Conservation (phyloP, 1,284 basidiomycete genomes). For the Cutaneotrichosporon spelunceum region DNA sequence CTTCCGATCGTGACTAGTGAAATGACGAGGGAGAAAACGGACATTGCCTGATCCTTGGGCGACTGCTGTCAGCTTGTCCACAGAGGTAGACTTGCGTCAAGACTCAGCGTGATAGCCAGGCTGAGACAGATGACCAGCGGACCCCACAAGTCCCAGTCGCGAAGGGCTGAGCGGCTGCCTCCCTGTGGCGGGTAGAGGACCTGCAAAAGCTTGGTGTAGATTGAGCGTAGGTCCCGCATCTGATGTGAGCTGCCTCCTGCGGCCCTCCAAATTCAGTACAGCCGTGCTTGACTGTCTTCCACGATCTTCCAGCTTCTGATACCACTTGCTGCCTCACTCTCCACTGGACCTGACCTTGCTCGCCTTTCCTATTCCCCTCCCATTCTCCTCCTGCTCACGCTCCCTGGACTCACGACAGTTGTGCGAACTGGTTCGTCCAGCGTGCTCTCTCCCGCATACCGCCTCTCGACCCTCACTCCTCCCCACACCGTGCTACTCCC, state of each 20-base stretch:
- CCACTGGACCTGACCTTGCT: no score
- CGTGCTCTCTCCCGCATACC: slow-evolving; percentile 76
- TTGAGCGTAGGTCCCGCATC: slow-evolving; percentile 81
- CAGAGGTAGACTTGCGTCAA: slow-evolving; percentile 64
- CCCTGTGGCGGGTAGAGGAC: slow-evolving; percentile 79
- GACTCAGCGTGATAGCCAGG: slow-evolving; percentile 79
- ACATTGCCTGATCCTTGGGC: slow-evolving; percentile 73
- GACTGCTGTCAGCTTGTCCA: slow-evolving; percentile 58
- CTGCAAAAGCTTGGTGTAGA: slow-evolving; percentile 86
- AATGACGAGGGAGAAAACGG: slow-evolving; percentile 86
- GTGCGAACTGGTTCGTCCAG: slow-evolving; percentile 84
- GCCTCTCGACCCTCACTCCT: slow-evolving; percentile 80
- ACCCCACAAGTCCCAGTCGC: slow-evolving; percentile 96
- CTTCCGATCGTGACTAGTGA: slow-evolving; percentile 86
- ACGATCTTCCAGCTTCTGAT: no score
- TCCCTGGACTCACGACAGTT: slow-evolving; percentile 69
- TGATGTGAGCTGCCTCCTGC: no score
- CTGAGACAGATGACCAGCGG: slow-evolving; percentile 80
- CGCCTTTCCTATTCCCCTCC: neutral
- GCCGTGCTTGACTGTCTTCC: no score
- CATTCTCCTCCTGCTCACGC: neutral
- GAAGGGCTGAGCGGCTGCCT: slow-evolving; percentile 71
- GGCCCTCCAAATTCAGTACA: no score
- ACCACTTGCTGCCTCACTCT: neutral
- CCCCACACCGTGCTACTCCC: slow-evolving; percentile 51